Evolutionary conservation across 352 stramenopile genomes (phyloP).

Genomic region (Aphanomyces invadans): DNA sequence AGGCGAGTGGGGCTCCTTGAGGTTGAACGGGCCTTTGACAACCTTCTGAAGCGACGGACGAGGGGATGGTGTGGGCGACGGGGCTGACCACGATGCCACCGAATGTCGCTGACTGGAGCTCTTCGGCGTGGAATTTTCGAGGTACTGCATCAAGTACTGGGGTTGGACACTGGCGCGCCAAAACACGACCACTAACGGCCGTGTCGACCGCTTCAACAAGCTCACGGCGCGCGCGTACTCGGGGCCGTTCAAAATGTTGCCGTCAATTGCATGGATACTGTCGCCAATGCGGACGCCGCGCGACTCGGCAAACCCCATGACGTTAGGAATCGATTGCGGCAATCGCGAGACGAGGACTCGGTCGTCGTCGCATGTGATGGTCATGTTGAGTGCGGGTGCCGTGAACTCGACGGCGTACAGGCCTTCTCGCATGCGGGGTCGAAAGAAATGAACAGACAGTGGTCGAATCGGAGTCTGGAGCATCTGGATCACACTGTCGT

Average conservation of each 20-base stretch:
- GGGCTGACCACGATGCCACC: conserved; percentile 41
- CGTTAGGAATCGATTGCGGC: conserved; percentile 71
- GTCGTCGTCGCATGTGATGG: conserved; percentile 76
- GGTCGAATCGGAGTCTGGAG: conserved; percentile 69
- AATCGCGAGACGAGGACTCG: conserved; percentile 81
- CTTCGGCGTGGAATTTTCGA: conserved; percentile 11
- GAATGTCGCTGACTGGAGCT: conserved; percentile 23
- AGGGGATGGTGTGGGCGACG: conserved; percentile 57
- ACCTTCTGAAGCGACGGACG: conserved; percentile 40
- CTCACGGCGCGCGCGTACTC: conserved; percentile 80
- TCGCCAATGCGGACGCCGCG: conserved; percentile 75
- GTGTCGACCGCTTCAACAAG: conserved; percentile 50
- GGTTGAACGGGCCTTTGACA: background rate
- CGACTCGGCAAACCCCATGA: conserved; percentile 73
- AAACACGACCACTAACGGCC: conserved; percentile 77
- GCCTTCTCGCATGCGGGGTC: conserved; percentile 61
- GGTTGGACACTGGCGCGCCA: conserved; percentile 52
- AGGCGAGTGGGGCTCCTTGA: background rate
- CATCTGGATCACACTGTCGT: conserved; percentile 81
- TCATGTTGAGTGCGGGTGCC: conserved; percentile 73
- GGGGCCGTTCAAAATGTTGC: conserved; percentile 61
- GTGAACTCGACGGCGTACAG: conserved; percentile 80
- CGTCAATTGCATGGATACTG: conserved; percentile 71
- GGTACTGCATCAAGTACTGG: conserved; percentile 10
- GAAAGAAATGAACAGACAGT: conserved; percentile 76